Evolutionary conservation across 768 basidiomycete genomes (phyloP).

Genomic region (Ramaria sp.): DNA sequence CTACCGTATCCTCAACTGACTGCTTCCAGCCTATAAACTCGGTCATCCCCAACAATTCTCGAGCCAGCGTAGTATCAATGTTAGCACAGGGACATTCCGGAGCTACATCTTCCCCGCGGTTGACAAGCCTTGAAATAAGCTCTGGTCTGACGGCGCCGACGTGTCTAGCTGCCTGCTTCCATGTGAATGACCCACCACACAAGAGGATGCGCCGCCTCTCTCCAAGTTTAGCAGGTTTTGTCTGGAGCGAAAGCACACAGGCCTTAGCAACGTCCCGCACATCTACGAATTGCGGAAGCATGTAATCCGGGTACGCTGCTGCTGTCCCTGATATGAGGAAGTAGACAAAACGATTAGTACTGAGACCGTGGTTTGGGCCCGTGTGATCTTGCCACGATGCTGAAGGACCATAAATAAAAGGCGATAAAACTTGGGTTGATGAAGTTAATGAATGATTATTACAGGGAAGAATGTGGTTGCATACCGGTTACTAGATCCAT

Average conservation of each 20-base stretch:
- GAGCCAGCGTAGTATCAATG: slow-evolving; percentile 9
- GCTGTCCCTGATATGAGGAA: background rate
- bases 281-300: background rate
- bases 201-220: background rate
- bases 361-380: background rate
- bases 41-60: slow-evolving; percentile 10
- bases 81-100: background rate
- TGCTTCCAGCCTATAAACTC: slow-evolving; percentile 10
- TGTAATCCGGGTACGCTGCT: background rate
- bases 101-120: background rate
- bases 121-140: background rate
- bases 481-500: slow-evolving; percentile 29
- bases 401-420: background rate
- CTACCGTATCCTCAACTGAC: background rate
- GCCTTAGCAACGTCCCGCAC: slow-evolving; percentile 2
- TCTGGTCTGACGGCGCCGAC: background rate
- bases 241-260: background rate
- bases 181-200: background rate
- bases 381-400: background rate
- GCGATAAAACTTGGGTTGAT: background rate
- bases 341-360: slow-evolving; percentile 2
- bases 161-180: background rate
- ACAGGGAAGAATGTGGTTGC: slow-evolving; percentile 9
- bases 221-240: background rate
- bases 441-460: background rate